A percentile compares a stretch with the other conserved stretches of the same genome.
Conservation (phyloP, 306 rosid species). For the Acacia melanoxylon region DNA sequence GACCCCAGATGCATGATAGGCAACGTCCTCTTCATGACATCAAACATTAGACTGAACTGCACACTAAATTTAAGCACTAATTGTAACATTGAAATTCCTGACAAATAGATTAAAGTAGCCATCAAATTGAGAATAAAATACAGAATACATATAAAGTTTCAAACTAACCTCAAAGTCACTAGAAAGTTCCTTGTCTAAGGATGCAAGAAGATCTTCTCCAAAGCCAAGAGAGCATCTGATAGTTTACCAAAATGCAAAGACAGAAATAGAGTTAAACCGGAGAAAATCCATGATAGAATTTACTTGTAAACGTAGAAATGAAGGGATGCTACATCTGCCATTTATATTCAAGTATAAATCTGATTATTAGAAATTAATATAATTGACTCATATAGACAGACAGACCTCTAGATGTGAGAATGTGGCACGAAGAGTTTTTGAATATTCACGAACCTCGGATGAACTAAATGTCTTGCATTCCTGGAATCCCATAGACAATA, state of each 20-base stretch:
- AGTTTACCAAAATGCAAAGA: neutral
- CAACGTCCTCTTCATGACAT: too few relatives aligned
- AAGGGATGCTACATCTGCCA: neutral
- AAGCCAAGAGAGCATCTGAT: too few relatives aligned
- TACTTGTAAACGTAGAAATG: neutral
- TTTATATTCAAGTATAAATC: neutral
- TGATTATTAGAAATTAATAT: neutral
- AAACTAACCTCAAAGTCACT: too few relatives aligned
- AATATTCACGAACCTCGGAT: conserved; percentile 44
- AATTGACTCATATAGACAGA: neutral
- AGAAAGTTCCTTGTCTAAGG: too few relatives aligned
- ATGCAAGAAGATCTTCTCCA: too few relatives aligned
- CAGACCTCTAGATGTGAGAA: conserved; percentile 62
- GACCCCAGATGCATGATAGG: too few relatives aligned
- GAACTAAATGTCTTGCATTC: conserved; percentile 53
- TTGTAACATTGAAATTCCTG: too few relatives aligned
- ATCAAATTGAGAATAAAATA: too few relatives aligned
- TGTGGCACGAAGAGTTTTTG: conserved; percentile 46
- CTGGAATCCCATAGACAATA: conserved; percentile 40
- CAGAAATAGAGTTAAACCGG: neutral
- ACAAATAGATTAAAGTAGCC: too few relatives aligned
- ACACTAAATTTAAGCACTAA: too few relatives aligned
- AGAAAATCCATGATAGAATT: conserved; percentile 7
- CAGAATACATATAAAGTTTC: too few relatives aligned
- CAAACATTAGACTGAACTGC: too few relatives aligned